phyloP scores from a whole-genome alignment of 2,329 filamentous ascomycete genomes.

The Paramyrothecium roridum region DNA sequence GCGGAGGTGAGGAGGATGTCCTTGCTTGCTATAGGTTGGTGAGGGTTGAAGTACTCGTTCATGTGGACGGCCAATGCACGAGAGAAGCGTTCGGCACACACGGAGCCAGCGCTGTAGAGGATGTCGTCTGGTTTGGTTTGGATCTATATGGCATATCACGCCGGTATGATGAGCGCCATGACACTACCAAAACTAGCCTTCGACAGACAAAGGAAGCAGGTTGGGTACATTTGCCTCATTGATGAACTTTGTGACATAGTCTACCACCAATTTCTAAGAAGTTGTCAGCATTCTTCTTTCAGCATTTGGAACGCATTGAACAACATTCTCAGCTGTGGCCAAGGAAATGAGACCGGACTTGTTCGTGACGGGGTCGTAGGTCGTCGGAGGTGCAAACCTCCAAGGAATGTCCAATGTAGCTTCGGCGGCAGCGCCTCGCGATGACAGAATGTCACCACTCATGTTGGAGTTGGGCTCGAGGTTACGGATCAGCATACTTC shows the following conservation, averaged over 20 bases:
- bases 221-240: neutral
- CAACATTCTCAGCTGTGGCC: conserved; percentile 44
- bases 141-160: conserved; percentile 10
- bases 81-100: conserved; percentile 30
- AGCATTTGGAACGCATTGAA: neutral
- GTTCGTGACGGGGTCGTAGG: conserved; percentile 35
- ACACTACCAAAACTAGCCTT: too few species aligned
- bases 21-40: conserved; percentile 19
- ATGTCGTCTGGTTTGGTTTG: conserved; percentile 25
- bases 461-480: neutral
- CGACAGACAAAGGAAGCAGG: neutral
- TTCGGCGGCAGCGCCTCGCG: conserved; percentile 18
- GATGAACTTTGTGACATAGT: conserved; percentile 5
- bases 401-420: conserved; percentile 22
- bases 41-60: conserved; percentile 32
- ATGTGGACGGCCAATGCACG: conserved; percentile 30
- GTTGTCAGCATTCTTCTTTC: neutral
- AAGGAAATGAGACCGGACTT: conserved; percentile 43
- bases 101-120: conserved; percentile 31
- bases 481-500: too few species aligned
- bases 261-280: conserved; percentile 34
- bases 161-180: neutral
- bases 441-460: conserved; percentile 11
- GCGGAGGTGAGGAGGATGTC: conserved; percentile 30
- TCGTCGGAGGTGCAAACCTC: conserved; percentile 25